Evolutionary conservation across 179 eudicot species (phyloP).

Genomic region (Nepenthes alata): DNA sequence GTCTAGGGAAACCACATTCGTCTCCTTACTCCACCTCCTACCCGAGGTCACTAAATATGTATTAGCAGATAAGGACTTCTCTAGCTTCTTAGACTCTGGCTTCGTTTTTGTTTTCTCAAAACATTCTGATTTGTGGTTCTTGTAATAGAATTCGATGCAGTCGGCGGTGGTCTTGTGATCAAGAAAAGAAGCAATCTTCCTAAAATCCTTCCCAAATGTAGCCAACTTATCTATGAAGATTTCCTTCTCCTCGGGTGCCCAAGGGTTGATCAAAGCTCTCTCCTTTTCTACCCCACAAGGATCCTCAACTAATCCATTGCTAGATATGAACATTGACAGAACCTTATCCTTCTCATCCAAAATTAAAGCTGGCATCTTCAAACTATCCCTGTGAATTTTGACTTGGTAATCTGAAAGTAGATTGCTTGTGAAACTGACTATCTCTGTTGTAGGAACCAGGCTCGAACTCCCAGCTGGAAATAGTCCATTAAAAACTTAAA

Average conservation of each 20-base stretch:
- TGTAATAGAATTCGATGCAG: conserved; percentile 86
- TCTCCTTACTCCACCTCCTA: conserved; percentile 58
- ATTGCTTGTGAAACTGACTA: conserved; percentile 36
- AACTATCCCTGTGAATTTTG: conserved; percentile 35
- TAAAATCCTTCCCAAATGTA: conserved; percentile 66
- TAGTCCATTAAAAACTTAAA: neutral
- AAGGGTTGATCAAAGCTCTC: conserved; percentile 58
- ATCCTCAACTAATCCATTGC: conserved; percentile 73
- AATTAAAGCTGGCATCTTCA: conserved; percentile 82
- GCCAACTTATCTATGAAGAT: conserved; percentile 68
- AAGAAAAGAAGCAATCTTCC: conserved; percentile 71
- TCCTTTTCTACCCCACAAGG: conserved; percentile 80
- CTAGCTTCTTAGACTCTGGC: conserved; percentile 37
- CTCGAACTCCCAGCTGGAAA: conserved; percentile 46
- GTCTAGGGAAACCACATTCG: conserved; percentile 68
- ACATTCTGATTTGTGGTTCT: conserved; percentile 77
- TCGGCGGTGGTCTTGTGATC: conserved; percentile 80
- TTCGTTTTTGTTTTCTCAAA: conserved; percentile 58
- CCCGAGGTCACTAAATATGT: conserved; percentile 66
- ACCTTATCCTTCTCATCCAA: conserved; percentile 56
- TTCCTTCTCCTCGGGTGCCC: conserved; percentile 66
- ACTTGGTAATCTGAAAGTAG: conserved; percentile 53
- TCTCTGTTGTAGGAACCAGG: conserved; percentile 42
- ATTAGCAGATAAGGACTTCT: conserved; percentile 33
- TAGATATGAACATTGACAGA: conserved; percentile 47